Conservation (phyloP, 441 rosid species). For the Eruca vesicaria region DNA sequence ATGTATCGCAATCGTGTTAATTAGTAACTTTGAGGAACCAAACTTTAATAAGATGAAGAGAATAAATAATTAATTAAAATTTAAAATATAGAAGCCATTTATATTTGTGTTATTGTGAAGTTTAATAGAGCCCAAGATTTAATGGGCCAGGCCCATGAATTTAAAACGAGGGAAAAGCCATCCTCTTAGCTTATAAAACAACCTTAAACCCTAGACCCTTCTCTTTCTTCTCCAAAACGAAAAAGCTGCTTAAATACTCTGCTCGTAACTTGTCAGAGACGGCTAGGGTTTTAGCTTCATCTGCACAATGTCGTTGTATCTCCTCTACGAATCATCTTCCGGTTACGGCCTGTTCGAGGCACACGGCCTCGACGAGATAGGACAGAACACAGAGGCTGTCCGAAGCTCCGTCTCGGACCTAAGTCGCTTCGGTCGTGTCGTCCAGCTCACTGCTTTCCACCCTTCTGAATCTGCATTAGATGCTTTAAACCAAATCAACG, state of each 20-base stretch:
- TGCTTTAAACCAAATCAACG: constrained; percentile 81
- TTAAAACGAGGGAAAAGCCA: neutral
- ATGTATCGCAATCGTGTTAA: no score
- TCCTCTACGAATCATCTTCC: constrained; percentile 52
- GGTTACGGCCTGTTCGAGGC: constrained; percentile 46
- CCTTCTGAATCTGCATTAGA: constrained; percentile 76
- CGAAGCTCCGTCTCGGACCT: constrained; percentile 70
- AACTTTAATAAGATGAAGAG: no score
- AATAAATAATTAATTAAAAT: no score
- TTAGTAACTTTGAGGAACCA: no score
- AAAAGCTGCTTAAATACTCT: constrained; percentile 9
- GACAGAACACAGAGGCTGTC: constrained; percentile 85
- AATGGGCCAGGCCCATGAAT: neutral
- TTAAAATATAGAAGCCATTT: no score
- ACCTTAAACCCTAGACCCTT: constrained; percentile 19
- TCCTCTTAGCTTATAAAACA: constrained; percentile 1
- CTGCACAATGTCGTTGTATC: constrained; percentile 54
- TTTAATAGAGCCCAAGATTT: neutral
- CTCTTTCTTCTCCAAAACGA: neutral
- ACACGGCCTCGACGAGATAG: constrained; percentile 83
- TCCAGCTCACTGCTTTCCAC: constrained; percentile 71
- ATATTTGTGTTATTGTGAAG: no score
- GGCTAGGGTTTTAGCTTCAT: neutral
- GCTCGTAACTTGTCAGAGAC: neutral
- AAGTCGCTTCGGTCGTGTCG: constrained; percentile 80